phyloP scores from a whole-genome alignment of 495 filamentous ascomycete genomes.

The Aspergillus incahuasiensis region DNA sequence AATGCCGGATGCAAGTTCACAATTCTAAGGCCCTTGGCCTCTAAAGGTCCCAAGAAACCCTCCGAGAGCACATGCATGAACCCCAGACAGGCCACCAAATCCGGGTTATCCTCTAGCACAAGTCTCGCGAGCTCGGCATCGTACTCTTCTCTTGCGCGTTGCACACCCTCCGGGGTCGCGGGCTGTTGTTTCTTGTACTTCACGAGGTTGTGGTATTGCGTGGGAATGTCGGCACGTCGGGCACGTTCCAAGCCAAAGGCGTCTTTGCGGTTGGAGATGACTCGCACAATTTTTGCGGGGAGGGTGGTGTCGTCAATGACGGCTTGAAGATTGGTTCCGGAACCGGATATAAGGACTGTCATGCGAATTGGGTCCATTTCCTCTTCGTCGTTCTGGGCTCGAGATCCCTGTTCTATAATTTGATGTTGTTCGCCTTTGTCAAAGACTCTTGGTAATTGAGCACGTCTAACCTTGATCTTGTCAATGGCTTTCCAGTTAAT shows the following conservation, averaged over 20 bases:
- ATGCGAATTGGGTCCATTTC: constrained; percentile 41
- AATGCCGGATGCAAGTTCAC: constrained; percentile 88
- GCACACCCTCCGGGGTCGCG: constrained; percentile 37
- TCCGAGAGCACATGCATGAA: constrained; percentile 58
- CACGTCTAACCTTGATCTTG: not conserved
- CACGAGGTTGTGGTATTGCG: constrained; percentile 81
- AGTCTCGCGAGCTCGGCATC: constrained; percentile 74
- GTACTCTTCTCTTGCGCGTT: constrained; percentile 61
- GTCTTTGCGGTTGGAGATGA: constrained; percentile 77
- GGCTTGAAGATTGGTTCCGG: constrained; percentile 85
- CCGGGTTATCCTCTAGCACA: constrained; percentile 62
- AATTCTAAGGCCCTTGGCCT: constrained; percentile 54
- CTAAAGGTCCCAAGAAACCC: constrained; percentile 62
- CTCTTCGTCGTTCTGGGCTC: not conserved
- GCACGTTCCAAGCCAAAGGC: constrained; percentile 79
- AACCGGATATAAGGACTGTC: constrained; percentile 71
- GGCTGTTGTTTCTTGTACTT: constrained; percentile 55
- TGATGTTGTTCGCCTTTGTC: too few relatives aligned
- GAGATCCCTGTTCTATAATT: too few relatives aligned
- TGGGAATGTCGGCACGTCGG: constrained; percentile 63
- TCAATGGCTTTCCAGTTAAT: not conserved
- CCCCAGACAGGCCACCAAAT: constrained; percentile 60
- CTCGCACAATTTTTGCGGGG: constrained; percentile 64
- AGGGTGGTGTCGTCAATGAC: constrained; percentile 71
- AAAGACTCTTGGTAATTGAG: not conserved